Evolutionary conservation across 495 filamentous ascomycete genomes (phyloP).

Genomic region (Parathielavia appendiculata): DNA sequence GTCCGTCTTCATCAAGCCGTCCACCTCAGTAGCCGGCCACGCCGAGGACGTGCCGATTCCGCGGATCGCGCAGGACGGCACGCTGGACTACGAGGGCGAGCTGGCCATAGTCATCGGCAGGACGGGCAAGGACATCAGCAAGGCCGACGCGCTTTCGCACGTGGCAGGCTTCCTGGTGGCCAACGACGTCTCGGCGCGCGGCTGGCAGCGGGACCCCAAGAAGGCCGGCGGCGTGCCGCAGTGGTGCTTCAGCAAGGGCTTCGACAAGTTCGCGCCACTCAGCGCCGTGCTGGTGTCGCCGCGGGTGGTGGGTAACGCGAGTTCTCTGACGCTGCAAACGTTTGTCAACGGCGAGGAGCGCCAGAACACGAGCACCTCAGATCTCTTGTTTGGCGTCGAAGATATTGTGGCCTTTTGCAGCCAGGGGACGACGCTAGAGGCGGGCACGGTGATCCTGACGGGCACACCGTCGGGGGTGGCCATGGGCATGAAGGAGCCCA

Average conservation of each 20-base stretch:
- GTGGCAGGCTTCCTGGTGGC: constrained; percentile 35
- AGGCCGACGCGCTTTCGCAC: constrained; percentile 29
- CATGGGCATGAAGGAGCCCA: constrained; percentile 1
- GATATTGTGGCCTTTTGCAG: constrained; percentile 4
- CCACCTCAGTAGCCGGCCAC: constrained; percentile 40
- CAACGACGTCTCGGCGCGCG: constrained; percentile 22
- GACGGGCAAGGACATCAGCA: constrained; percentile 33
- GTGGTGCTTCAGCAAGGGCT: constrained; percentile 34
- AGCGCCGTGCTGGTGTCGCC: constrained; percentile 35
- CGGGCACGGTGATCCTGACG: constrained; percentile 4
- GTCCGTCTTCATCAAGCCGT: constrained; percentile 46
- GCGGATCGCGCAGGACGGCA: constrained; percentile 40
- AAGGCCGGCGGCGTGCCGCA: constrained; percentile 14
- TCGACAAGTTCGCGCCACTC: constrained; percentile 38
- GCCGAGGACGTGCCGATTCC: constrained; percentile 27
- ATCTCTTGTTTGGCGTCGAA: constrained; percentile 9
- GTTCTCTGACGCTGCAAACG: background rate
- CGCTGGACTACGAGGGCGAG: constrained; percentile 44
- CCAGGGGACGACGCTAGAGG: background rate
- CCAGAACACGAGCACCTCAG: background rate
- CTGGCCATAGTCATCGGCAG: constrained; percentile 38
- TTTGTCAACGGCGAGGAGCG: constrained; percentile 7
- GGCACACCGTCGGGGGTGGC: constrained; percentile 1
- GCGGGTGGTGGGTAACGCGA: background rate
- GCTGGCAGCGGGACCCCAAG: constrained; percentile 16